Conservation (phyloP, 345 rosid species). For the Dovyalis caffra region DNA sequence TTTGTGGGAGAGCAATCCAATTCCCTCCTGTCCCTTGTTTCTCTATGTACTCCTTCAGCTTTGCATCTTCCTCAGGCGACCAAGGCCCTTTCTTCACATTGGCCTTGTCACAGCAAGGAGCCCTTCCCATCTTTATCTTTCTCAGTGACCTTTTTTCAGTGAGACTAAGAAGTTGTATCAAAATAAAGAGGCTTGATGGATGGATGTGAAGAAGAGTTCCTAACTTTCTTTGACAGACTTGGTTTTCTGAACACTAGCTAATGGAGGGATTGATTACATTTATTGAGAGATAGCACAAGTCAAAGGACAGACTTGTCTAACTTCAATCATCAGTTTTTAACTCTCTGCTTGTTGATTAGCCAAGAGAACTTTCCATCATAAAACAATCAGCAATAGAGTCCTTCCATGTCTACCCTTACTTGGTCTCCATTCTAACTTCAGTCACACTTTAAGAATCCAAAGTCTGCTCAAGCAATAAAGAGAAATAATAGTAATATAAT, state of each 20-base stretch:
- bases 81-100: conserved; percentile 36
- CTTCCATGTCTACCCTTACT: conserved; percentile 12
- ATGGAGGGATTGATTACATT: neutral
- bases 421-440: neutral
- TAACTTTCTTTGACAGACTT: neutral
- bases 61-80: conserved; percentile 34
- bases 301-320: conserved; percentile 28
- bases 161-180: neutral
- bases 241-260: conserved; percentile 4
- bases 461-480: conserved; percentile 13
- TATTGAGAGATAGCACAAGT: conserved; percentile 29
- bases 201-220: neutral
- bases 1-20: conserved; percentile 35
- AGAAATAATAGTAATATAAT: neutral
- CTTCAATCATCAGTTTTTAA: conserved; percentile 23
- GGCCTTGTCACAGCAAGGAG: conserved; percentile 34
- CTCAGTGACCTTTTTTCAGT: conserved; percentile 6
- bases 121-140: conserved; percentile 31
- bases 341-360: conserved; percentile 1
- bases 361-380: conserved; percentile 29
- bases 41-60: conserved; percentile 30
- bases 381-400: conserved; percentile 9
- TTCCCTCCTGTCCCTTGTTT: conserved; percentile 25
- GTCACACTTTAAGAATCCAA: conserved; percentile 20
- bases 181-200: neutral